Evolutionary conservation across 2,329 filamentous ascomycete species (phyloP).

Genomic region (Trichoderma hamatum): DNA sequence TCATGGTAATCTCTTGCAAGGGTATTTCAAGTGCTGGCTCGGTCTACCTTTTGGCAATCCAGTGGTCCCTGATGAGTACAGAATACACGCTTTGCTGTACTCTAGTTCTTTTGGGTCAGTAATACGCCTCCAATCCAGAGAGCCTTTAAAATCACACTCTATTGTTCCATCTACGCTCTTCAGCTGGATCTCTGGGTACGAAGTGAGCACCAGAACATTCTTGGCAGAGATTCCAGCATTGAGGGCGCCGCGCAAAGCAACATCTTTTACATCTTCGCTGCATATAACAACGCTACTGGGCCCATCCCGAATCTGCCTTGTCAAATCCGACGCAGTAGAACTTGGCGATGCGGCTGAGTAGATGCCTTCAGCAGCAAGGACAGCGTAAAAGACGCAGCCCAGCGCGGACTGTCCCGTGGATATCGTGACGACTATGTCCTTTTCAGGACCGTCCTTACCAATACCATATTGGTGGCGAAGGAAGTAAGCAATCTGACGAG

Average conservation of each 20-base stretch:
- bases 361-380: constrained; percentile 62
- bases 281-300: constrained; percentile 47
- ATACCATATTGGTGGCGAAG: constrained; percentile 57
- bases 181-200: constrained; percentile 37
- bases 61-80: constrained; percentile 55
- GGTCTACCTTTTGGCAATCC: constrained; percentile 49
- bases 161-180: constrained; percentile 33
- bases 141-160: constrained; percentile 38
- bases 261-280: constrained; percentile 50
- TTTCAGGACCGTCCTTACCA: constrained; percentile 50
- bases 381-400: constrained; percentile 56
- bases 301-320: constrained; percentile 48
- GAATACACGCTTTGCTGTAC: constrained; percentile 45
- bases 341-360: constrained; percentile 58
- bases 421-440: constrained; percentile 59
- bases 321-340: constrained; percentile 54
- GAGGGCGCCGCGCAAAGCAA: constrained; percentile 53
- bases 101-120: constrained; percentile 52
- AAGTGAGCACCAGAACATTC: constrained; percentile 56
- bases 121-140: constrained; percentile 57
- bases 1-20: not conserved
- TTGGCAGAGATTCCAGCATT: constrained; percentile 47
- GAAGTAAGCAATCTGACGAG: constrained; percentile 57
- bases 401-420: constrained; percentile 60
- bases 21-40: not conserved